phyloP scores from a whole-genome alignment of 495 filamentous ascomycete species.

The Chaetomidium leptoderma region DNA sequence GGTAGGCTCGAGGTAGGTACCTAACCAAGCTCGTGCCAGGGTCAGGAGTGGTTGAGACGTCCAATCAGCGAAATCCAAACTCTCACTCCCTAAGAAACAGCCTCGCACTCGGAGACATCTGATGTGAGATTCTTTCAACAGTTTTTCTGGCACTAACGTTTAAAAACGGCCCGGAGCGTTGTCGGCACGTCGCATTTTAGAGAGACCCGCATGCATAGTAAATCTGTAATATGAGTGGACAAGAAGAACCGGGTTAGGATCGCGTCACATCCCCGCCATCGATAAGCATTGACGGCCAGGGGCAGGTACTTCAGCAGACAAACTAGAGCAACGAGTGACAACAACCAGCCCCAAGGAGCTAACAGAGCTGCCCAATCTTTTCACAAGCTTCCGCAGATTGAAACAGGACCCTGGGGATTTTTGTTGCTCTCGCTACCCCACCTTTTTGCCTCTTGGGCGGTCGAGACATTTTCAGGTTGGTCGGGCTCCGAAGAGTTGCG shows the following conservation, averaged over 20 bases:
- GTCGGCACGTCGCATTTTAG: constrained; percentile 4
- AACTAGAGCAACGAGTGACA: background rate
- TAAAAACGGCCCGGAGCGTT: constrained; percentile 6
- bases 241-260: constrained; percentile 15
- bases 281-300: constrained; percentile 13
- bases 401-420: background rate
- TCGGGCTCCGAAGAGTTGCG: constrained; percentile 23
- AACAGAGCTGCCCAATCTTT: constrained; percentile 1
- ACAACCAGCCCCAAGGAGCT: background rate
- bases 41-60: background rate
- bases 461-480: constrained; percentile 12
- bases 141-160: background rate
- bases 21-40: too few relatives aligned
- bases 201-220: constrained; percentile 4
- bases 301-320: constrained; percentile 6
- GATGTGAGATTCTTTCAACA: background rate
- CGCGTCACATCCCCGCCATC: constrained; percentile 21
- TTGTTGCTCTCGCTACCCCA: background rate
- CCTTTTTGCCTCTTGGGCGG: background rate
- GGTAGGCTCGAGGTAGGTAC: too few relatives aligned
- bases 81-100: background rate
- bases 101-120: background rate
- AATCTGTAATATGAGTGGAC: constrained; percentile 15
- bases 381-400: background rate
- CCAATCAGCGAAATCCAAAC: background rate